Conservation (phyloP, 495 filamentous ascomycete species). For the Penicillium fimorum region DNA sequence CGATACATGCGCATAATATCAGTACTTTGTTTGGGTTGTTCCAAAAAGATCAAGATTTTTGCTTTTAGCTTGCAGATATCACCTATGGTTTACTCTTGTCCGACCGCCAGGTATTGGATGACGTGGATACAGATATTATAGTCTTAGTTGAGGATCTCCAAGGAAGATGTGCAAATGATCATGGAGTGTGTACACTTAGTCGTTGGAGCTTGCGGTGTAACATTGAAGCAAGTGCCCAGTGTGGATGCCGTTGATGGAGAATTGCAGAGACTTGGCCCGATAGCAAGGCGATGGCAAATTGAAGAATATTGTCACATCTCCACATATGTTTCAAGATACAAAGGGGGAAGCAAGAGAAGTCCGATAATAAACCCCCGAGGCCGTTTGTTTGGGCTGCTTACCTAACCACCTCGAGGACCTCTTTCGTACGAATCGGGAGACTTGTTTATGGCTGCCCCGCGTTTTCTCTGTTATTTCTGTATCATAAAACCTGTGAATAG, state of each 20-base stretch:
- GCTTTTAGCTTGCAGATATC: conserved; percentile 30
- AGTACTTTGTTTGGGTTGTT: no score
- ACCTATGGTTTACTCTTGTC: conserved; percentile 54
- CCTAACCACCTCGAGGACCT: conserved; percentile 14
- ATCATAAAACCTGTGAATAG: conserved; percentile 7
- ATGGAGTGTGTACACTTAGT: conserved; percentile 20
- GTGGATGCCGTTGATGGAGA: conserved; percentile 11
- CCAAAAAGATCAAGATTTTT: no score
- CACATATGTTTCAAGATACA: neutral
- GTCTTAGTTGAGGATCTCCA: no score
- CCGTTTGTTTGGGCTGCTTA: conserved; percentile 17
- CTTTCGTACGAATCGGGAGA: conserved; percentile 34
- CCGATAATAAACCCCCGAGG: conserved; percentile 5
- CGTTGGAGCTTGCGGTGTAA: conserved; percentile 14
- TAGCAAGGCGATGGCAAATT: neutral
- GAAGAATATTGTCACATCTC: neutral
- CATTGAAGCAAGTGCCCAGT: conserved; percentile 13
- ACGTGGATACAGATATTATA: conserved; percentile 49
- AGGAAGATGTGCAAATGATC: no score
- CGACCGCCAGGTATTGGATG: conserved; percentile 40
- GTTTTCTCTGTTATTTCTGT: conserved; percentile 16
- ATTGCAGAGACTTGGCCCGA: neutral
- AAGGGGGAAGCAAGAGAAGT: conserved; percentile 1
- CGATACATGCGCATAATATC: conserved; percentile 18
- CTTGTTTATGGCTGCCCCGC: conserved; percentile 40